phyloP scores from a whole-genome alignment of 495 filamentous ascomycete genomes.

The Aspergillus haitiensis region DNA sequence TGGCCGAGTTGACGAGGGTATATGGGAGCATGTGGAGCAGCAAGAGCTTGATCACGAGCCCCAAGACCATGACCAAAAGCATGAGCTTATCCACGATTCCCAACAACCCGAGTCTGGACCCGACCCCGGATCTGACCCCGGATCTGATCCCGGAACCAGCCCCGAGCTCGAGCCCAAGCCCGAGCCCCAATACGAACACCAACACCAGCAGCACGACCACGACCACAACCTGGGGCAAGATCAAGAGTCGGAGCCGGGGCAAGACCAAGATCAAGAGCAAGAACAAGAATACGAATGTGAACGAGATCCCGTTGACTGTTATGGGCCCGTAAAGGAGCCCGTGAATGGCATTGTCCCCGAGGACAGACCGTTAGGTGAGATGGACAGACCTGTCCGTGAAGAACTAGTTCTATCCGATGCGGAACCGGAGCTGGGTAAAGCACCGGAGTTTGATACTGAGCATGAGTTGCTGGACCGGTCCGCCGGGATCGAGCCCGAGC shows the following conservation, averaged over 20 bases:
- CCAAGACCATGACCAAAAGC: not conserved
- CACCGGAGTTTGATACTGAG: too few relatives aligned
- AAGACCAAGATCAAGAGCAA: not conserved
- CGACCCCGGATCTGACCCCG: not conserved
- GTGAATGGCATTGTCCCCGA: conserved; percentile 4
- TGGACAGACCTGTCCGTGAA: not conserved
- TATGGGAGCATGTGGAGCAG: conserved; percentile 1
- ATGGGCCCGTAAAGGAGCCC: conserved; percentile 5
- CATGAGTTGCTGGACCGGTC: not conserved
- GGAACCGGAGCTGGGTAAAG: not conserved
- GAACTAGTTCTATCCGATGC: not conserved
- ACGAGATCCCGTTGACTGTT: conserved; percentile 1
- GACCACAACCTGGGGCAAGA: too few relatives aligned
- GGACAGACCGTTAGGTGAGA: conserved; percentile 1
- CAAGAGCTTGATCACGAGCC: not conserved
- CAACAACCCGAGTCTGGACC: not conserved
- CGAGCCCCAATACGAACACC: not conserved
- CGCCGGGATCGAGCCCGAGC: not conserved
- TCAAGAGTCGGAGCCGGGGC: not conserved
- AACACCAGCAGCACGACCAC: not conserved
- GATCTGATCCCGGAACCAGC: not conserved
- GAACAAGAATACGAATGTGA: not conserved
- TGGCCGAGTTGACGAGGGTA: not conserved
- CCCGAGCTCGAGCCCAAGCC: not conserved
- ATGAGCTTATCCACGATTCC: not conserved